Conservation (phyloP, 169 alveolate species). For the Plasmodium reichenowi region DNA sequence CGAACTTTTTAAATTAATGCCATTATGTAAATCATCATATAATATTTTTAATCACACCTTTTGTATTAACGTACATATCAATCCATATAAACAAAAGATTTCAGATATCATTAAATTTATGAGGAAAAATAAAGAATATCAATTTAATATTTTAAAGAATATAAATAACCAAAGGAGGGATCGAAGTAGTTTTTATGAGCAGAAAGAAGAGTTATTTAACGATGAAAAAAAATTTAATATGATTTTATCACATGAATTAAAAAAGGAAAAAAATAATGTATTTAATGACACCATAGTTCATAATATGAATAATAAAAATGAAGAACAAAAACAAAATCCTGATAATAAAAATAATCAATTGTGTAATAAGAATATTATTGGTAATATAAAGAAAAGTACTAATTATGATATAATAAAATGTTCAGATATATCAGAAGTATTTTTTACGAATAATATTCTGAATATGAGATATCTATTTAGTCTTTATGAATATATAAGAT, state of each 20-base stretch:
- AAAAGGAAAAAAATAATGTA: not conserved
- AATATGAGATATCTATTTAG: constrained; percentile 60
- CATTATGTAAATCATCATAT: constrained; percentile 45
- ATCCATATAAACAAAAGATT: constrained; percentile 65
- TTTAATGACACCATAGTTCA: not conserved
- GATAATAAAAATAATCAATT: not conserved
- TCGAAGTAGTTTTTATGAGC: not conserved
- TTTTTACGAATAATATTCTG: constrained; percentile 46
- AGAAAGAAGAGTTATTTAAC: constrained; percentile 18
- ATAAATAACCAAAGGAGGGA: not conserved
- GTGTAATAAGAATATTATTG: not conserved
- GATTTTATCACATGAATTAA: not conserved
- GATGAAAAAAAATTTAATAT: not conserved
- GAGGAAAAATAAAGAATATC: constrained; percentile 64
- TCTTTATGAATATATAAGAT: constrained; percentile 40
- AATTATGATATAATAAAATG: not conserved
- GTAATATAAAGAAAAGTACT: not conserved
- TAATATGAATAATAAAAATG: not conserved
- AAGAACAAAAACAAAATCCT: not conserved
- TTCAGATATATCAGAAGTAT: constrained; percentile 1
- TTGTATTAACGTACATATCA: constrained; percentile 55
- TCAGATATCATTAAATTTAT: constrained; percentile 51
- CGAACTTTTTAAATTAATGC: constrained; percentile 61
- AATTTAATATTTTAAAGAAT: constrained; percentile 41
- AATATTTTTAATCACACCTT: constrained; percentile 41